Evolutionary conservation across 2,329 filamentous ascomycete species (phyloP).

Genomic region (Pezicula radicicola): DNA sequence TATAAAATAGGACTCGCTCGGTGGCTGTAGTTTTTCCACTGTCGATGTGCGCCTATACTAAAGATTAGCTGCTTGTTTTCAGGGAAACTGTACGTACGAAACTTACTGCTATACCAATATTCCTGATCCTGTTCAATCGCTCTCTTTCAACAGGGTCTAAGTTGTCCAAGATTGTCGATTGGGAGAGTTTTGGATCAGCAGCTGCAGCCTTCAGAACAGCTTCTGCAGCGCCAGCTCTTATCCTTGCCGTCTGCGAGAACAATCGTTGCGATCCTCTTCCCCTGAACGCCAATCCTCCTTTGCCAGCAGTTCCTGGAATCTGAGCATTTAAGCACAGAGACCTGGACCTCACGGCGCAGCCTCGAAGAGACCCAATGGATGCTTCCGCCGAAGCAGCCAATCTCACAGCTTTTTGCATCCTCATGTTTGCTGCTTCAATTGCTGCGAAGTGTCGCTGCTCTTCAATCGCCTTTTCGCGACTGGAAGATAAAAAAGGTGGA

Average conservation of each 20-base stretch:
- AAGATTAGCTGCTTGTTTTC: conserved; percentile 2
- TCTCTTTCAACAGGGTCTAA: conserved; percentile 65
- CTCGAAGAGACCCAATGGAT: conserved; percentile 16
- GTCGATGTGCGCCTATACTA: conserved; percentile 83
- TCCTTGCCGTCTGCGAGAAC: conserved; percentile 23
- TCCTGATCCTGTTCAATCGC: conserved; percentile 78
- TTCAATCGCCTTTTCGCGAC: background rate
- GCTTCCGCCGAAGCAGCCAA: conserved; percentile 22
- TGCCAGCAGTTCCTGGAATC: conserved; percentile 10
- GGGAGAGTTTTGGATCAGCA: conserved; percentile 5
- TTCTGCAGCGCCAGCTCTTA: conserved; percentile 23
- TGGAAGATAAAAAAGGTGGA: background rate
- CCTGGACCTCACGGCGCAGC: conserved; percentile 18
- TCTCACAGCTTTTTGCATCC: conserved; percentile 24
- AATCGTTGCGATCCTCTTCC: conserved; percentile 19
- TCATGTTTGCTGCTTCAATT: conserved; percentile 20
- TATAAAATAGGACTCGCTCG: conserved; percentile 97
- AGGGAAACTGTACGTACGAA: conserved; percentile 1
- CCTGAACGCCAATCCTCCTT: conserved; percentile 7
- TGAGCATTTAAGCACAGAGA: conserved; percentile 26
- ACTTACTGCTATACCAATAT: conserved; percentile 94
- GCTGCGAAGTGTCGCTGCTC: background rate
- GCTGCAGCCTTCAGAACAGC: conserved; percentile 10
- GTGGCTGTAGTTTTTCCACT: conserved; percentile 97
- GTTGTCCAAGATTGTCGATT: conserved; percentile 24